Percentiles rank a stretch among this genome's conserved stretches.
These are phyloP conservation scores for Volutella citrinella DNA, from an alignment of 2,329 filamentous ascomycete genomes.

Conservation along the genomic window DNA sequence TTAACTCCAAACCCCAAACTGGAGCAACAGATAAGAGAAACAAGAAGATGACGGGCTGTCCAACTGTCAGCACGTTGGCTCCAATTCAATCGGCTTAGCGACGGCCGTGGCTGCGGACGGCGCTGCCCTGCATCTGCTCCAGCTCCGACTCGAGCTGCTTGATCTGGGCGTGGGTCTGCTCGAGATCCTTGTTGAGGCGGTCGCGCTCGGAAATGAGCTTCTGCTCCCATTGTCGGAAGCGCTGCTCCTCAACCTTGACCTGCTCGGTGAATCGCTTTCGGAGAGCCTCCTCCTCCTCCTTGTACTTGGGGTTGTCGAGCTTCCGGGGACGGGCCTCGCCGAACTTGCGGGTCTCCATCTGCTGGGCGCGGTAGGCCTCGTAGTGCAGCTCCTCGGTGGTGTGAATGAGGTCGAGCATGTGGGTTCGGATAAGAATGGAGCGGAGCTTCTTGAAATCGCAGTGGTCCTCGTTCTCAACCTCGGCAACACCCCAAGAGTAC, in stretches of 20 bases:
- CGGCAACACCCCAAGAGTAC: conserved; percentile 98
- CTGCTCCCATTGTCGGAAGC: conserved; percentile 99
- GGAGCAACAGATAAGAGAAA: conserved; percentile 27
- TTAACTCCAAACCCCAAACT: conserved; percentile 34
- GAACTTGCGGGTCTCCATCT: conserved; percentile 99
- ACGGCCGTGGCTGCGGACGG: conserved; percentile 87
- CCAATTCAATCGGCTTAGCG: conserved; percentile 55
- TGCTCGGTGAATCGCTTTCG: conserved; percentile 99
- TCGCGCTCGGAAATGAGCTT: conserved; percentile 99
- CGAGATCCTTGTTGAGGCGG: conserved; percentile 98
- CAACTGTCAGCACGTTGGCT: conserved; percentile 22
- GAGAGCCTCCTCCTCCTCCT: conserved; percentile 98
- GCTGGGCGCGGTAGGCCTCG: conserved; percentile 96
- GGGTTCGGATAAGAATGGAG: conserved; percentile 96
- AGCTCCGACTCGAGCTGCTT: conserved; percentile 90
- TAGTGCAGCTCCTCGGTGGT: conserved; percentile 99
- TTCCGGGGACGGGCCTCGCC: conserved; percentile 96
- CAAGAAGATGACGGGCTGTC: conserved; percentile 24
- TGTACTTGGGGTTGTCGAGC: conserved; percentile 99
- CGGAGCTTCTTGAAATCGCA: conserved; percentile 99
- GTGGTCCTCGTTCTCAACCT: conserved; percentile 99
- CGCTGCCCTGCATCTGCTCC: conserved; percentile 86
- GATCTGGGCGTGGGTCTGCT: conserved; percentile 93
- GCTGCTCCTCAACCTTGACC: conserved; percentile 99
- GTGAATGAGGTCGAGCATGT: conserved; percentile 99